Percentiles rank a stretch among this genome's conserved stretches.
phyloP scores from a whole-genome alignment of 805 yeast species.

The Spathaspora girioi region DNA sequence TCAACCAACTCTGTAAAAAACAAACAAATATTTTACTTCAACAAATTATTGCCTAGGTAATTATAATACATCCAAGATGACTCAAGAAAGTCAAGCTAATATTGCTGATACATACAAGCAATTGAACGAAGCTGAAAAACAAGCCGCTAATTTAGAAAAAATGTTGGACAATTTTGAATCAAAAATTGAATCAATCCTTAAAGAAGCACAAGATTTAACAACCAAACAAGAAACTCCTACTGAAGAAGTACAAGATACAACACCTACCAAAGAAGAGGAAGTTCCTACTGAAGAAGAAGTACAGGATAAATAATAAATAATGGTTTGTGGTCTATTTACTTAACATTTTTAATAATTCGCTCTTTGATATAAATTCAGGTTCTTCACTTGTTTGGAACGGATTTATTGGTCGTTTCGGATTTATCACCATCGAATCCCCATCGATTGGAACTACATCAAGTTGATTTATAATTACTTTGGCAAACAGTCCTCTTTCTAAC shows the following conservation, averaged over 20 bases:
- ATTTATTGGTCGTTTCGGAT: conserved; percentile 66
- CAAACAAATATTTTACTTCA: background rate
- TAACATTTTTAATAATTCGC: conserved; percentile 8
- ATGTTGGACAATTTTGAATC: conserved; percentile 64
- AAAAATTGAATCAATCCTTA: conserved; percentile 54
- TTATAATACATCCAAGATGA: conserved; percentile 14
- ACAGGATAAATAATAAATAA: background rate
- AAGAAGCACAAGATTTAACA: conserved; percentile 42
- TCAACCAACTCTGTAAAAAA: background rate
- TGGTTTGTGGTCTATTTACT: background rate
- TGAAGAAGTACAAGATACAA: background rate
- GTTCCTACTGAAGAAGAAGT: background rate
- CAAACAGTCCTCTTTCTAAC: conserved; percentile 74
- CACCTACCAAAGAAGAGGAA: too few relatives aligned
- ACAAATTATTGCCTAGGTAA: background rate
- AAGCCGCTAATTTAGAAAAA: conserved; percentile 59
- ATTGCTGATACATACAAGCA: conserved; percentile 58
- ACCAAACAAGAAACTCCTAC: background rate
- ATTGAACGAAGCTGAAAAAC: conserved; percentile 62
- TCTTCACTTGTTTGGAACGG: conserved; percentile 60
- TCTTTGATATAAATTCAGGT: conserved; percentile 47
- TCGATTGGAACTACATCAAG: conserved; percentile 25
- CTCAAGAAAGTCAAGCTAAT: conserved; percentile 27
- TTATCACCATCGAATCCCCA: conserved; percentile 43
- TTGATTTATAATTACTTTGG: conserved; percentile 58